Evolutionary conservation across 2,329 filamentous ascomycete species (phyloP), one percentile per base, ranked within the genome.

Genomic region (Aspergillus sp.): DNA sequence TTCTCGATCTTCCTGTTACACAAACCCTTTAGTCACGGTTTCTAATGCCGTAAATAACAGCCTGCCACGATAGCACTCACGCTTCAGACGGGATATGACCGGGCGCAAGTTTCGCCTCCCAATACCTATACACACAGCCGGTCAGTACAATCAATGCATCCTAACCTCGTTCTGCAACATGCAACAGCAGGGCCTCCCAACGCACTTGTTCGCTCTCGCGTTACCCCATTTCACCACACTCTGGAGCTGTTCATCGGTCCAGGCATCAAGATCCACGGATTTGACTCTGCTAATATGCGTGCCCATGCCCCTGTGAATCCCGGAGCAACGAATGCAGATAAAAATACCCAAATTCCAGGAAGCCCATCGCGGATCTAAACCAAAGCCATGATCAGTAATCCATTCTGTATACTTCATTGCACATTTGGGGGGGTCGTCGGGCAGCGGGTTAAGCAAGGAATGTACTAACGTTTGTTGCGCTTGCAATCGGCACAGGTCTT

Each of bases 401-500:
- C 35, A 29, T 19, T 19, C 19, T 19, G 19, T 19, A 19, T 19
- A 19, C 19, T 19, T 19, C 19, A 19, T 2, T 19, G 19, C 19
- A 19, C n/a, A 26, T 42, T 2, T 5, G 40, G 7, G 19, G 43
- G 12, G 35, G 8, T 36, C 42, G 41, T 49, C 48, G 52, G 47
- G 42, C 49, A 45, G 46, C 45, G 42, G 47, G 40, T 42, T 19
- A 19, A 42, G 44, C 26, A 33, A 19, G 19, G 19, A 19, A 19
- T 19, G 19, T 19, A 73, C 84, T 57, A 71, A 94, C 90, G 93
- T 71, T 97, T 98, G 76, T 97, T 98, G 68, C 86, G 83, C 77
- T 98, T 98, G 81, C 93, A 98, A 70, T 98, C 93, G 51, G 91
- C 88, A 76, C 93, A 98, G 65, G 86, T 82, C 76, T 98, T 98